Conservation (phyloP, 306 rosid genomes). For the Astragalus glycyphyllos region DNA sequence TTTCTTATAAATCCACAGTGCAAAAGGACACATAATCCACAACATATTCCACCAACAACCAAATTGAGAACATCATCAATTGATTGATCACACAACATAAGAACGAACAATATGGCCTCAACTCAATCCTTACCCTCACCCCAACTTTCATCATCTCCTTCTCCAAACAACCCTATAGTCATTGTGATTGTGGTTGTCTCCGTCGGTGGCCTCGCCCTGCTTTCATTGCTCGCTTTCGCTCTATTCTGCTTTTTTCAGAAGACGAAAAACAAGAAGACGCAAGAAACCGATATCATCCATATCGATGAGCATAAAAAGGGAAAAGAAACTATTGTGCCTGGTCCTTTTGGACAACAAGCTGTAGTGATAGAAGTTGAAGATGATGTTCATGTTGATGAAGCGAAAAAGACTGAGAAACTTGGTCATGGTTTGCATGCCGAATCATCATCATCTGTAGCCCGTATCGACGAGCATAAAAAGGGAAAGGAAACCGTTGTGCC, state of each 20-base stretch:
- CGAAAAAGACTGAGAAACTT: slow-evolving; percentile 44
- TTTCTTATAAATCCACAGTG: slow-evolving; percentile 38
- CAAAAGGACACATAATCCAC: slow-evolving; percentile 42
- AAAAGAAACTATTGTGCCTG: slow-evolving; percentile 55
- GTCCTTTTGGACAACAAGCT: slow-evolving; percentile 63
- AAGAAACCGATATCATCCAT: slow-evolving; percentile 60
- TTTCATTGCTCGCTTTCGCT: slow-evolving; percentile 66
- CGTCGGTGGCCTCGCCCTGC: slow-evolving; percentile 59
- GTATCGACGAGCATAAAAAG: too few relatives aligned
- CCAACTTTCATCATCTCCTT: slow-evolving; percentile 60
- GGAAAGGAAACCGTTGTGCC: too few relatives aligned
- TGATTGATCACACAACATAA: neutral
- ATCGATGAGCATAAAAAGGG: slow-evolving; percentile 65
- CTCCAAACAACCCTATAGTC: slow-evolving; percentile 58
- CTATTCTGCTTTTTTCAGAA: slow-evolving; percentile 58
- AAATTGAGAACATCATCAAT: neutral
- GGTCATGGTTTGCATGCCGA: slow-evolving; percentile 48
- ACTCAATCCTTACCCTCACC: slow-evolving; percentile 41
- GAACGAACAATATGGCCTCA: slow-evolving; percentile 58
- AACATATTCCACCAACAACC: slow-evolving; percentile 23
- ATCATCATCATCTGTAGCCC: slow-evolving; percentile 37
- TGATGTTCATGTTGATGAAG: slow-evolving; percentile 63
- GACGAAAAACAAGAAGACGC: slow-evolving; percentile 48
- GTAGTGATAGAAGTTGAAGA: slow-evolving; percentile 65
- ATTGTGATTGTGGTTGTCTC: slow-evolving; percentile 67